Evolutionary conservation across 2,329 filamentous ascomycete genomes (phyloP), one percentile per base, ranked within the genome.

Genomic region (Monosporascus cannonballus): DNA sequence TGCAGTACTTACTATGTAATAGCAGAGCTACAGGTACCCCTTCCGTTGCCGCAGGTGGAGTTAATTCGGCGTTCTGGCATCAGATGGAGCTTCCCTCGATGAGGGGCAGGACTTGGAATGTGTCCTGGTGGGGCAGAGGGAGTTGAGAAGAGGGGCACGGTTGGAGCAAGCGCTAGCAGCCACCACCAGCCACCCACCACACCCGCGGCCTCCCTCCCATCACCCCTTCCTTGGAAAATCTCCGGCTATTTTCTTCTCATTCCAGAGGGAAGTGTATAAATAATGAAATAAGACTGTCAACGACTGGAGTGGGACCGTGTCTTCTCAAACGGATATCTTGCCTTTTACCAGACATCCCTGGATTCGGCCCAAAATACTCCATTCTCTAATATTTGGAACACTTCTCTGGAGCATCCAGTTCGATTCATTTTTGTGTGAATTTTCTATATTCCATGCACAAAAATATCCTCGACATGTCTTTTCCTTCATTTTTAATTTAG

Each of bases 401-500:
- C 6, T 22, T 47, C 54, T 66, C 52, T 59, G 55, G 69, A 67
- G 64, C 54, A 51, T 54, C 62, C 65, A 64, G 67, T 76, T 76
- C 73, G 70, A 75, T 65, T 70, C 67, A 63, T 64, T 44, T 44
- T 44, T 44, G 20, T n/a, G n/a, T n/a, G n/a, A n/a, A n/a, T n/a
- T n/a, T n/a, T n/a, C n/a, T n/a, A n/a, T n/a, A n/a, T n/a, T n/a
- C n/a, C n/a, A n/a, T n/a, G n/a, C n/a, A n/a, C n/a, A n/a, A n/a
- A n/a, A n/a, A n/a, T n/a, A 22, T 22, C 20, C 3, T 22, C 20
- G 2, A 22, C 20, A 22, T 2, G 20, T 3, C 20, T 22, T 22
- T 3, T 3, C 20, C 20, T 22, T 22, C 2, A 22, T 22, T 22
- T 22, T 22, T 22, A 22, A 22, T 22, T 22, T 22, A 3, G 20